These are phyloP conservation scores for Ophiostoma sp. DNA, from an alignment of 2,329 filamentous ascomycete species.

Conservation along the genomic window DNA sequence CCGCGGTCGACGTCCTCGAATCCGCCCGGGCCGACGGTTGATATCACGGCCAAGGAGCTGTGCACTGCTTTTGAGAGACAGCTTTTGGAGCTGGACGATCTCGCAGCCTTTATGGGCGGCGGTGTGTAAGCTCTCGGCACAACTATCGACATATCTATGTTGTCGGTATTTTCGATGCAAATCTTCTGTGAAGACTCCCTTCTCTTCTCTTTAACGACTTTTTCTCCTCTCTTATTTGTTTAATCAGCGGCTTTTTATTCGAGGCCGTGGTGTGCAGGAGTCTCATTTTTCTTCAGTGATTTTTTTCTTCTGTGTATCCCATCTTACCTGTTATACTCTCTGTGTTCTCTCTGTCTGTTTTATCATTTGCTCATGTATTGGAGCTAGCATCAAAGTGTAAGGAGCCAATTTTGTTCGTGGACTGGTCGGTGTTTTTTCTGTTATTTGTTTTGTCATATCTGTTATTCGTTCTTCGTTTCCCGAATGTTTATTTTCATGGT, in stretches of 20 bases:
- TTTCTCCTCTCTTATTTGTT: background rate
- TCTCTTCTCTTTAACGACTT: background rate
- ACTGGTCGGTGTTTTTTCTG: background rate
- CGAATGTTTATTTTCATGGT: background rate
- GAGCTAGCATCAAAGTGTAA: background rate
- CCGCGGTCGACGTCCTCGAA: conserved; percentile 29
- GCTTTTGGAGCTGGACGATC: conserved; percentile 54
- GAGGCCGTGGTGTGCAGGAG: conserved; percentile 10
- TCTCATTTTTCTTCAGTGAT: background rate
- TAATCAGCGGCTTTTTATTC: conserved; percentile 13
- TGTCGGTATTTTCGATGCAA: too few relatives aligned
- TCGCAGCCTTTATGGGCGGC: conserved; percentile 58
- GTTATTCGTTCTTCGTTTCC: background rate
- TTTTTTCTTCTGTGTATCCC: background rate
- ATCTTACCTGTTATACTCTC: too few relatives aligned
- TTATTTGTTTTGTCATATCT: background rate
- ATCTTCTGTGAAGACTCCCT: background rate
- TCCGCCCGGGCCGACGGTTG: conserved; percentile 32
- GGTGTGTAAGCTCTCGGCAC: conserved; percentile 42
- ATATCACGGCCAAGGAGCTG: conserved; percentile 55
- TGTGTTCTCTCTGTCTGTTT: background rate
- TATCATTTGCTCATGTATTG: background rate
- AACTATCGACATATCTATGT: too few relatives aligned
- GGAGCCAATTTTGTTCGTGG: background rate
- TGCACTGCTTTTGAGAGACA: conserved; percentile 56